Conservation (phyloP, 192 early-diverging fungal genomes). For the Podila epicladia region DNA sequence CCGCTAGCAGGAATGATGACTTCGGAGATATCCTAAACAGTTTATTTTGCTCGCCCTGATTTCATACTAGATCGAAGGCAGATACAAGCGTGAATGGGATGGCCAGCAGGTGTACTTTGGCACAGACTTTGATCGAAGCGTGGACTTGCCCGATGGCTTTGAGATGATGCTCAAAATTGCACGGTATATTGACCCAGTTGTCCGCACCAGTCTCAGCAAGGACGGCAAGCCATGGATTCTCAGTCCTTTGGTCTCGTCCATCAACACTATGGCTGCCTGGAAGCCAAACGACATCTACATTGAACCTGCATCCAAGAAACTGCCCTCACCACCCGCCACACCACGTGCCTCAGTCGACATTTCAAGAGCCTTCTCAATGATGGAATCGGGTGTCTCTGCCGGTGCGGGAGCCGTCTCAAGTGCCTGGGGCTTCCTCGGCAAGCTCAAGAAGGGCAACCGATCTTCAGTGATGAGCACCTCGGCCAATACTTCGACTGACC, state of each 20-base stretch:
- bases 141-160: constrained; percentile 36
- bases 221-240: constrained; percentile 48
- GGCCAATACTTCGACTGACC: constrained; percentile 24
- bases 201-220: constrained; percentile 15
- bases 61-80: constrained; percentile 32
- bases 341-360: constrained; percentile 44
- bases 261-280: constrained; percentile 51
- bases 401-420: constrained; percentile 25
- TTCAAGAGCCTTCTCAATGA: constrained; percentile 28
- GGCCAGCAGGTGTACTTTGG: constrained; percentile 49
- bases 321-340: constrained; percentile 33
- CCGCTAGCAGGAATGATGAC: background rate
- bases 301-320: constrained; percentile 1
- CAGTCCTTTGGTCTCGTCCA: constrained; percentile 48
- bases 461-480: constrained; percentile 23
- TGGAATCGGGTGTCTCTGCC: constrained; percentile 15
- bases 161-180: constrained; percentile 43
- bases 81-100: constrained; percentile 40
- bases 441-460: constrained; percentile 38
- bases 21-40: background rate
- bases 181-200: constrained; percentile 49
- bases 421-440: constrained; percentile 50
- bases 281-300: constrained; percentile 13
- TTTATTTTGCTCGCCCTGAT: no score
- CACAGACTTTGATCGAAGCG: constrained; percentile 46